phyloP scores from a whole-genome alignment of 2,329 filamentous ascomycete species.

The Paramyrothecium roridum region DNA sequence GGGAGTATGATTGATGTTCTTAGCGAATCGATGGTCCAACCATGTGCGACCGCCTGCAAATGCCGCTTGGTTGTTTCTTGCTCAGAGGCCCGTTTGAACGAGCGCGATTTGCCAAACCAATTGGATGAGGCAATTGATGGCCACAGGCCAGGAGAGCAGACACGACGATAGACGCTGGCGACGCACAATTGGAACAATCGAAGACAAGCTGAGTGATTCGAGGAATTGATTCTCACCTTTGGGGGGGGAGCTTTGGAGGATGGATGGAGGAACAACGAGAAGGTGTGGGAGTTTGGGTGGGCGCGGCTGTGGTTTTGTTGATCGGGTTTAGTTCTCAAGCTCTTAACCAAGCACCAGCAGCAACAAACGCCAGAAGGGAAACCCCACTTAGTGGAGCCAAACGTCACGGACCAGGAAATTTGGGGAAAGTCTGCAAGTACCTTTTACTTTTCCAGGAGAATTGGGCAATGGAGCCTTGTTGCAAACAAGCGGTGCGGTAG shows the following conservation, averaged over 20 bases:
- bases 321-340: constrained; percentile 13
- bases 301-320: constrained; percentile 25
- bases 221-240: constrained; percentile 15
- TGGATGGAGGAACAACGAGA: constrained; percentile 24
- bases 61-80: too few species aligned
- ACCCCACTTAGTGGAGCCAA: constrained; percentile 18
- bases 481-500: too few species aligned
- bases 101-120: too few species aligned
- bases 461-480: too few species aligned
- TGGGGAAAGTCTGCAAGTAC: neutral
- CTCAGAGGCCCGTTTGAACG: too few species aligned
- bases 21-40: too few species aligned
- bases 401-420: neutral
- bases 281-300: constrained; percentile 20
- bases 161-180: neutral
- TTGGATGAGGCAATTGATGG: too few species aligned
- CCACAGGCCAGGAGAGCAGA: neutral
- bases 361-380: constrained; percentile 16
- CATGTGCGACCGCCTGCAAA: too few species aligned
- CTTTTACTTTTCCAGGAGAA: too few species aligned
- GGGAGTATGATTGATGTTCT: too few species aligned
- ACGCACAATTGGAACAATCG: neutral
- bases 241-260: constrained; percentile 18
- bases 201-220: constrained; percentile 2
- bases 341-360: constrained; percentile 7